phyloP scores from a whole-genome alignment of 352 stramenopile genomes.

The Globisporangium viniferum region DNA sequence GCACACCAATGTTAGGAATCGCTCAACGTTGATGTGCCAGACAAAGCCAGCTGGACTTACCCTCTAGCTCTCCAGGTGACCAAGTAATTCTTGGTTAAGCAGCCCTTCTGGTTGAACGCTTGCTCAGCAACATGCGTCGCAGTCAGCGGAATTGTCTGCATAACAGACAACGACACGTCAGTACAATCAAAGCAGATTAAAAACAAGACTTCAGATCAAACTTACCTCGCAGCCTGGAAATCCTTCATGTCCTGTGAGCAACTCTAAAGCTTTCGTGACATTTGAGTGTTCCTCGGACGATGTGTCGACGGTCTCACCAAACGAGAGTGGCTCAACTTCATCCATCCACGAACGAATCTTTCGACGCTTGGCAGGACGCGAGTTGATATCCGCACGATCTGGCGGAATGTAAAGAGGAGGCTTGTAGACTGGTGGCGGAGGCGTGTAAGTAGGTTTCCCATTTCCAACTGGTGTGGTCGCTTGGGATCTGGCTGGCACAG shows the following conservation, averaged over 20 bases:
- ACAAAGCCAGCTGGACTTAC: slow-evolving; percentile 26
- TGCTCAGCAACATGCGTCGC: slow-evolving; percentile 74
- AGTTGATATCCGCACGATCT: slow-evolving; percentile 44
- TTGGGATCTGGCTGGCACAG: slow-evolving; percentile 9
- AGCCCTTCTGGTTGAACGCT: slow-evolving; percentile 67
- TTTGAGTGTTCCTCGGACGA: slow-evolving; percentile 68
- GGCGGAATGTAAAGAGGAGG: slow-evolving; percentile 70
- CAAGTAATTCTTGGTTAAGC: slow-evolving; percentile 78
- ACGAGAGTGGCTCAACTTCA: slow-evolving; percentile 61
- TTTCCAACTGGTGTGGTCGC: slow-evolving; percentile 24
- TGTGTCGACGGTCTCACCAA: slow-evolving; percentile 51
- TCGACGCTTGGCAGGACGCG: slow-evolving; percentile 62
- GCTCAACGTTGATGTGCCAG: not conserved
- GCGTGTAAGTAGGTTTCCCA: slow-evolving; percentile 24
- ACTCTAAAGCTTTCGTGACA: slow-evolving; percentile 49
- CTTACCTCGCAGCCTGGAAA: slow-evolving; percentile 84
- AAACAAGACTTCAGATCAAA: not conserved
- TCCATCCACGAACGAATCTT: slow-evolving; percentile 89
- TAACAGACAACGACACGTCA: not conserved
- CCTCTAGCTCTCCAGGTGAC: slow-evolving; percentile 81
- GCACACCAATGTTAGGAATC: slow-evolving; percentile 6
- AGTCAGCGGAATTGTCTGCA: slow-evolving; percentile 80
- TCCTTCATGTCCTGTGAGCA: slow-evolving; percentile 66
- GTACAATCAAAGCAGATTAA: not conserved
- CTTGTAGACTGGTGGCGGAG: slow-evolving; percentile 57